Base-by-base conservation (phyloP, 2,329 filamentous ascomycete genomes). In the Fusarium sp. region DNA sequence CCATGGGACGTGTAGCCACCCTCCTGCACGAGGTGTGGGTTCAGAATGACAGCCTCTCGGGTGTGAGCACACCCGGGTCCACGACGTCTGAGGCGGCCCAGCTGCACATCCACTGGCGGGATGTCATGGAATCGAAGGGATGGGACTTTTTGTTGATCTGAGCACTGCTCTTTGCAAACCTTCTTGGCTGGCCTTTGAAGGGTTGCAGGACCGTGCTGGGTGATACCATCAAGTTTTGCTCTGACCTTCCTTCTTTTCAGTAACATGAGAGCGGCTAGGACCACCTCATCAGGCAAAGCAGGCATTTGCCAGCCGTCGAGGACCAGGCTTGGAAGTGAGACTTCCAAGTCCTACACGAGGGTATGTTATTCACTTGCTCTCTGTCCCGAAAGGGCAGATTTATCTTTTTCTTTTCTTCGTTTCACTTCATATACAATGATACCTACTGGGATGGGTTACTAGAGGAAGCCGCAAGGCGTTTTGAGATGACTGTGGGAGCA, bases 101-200 rank as follows among this genome's bases (percentile, higher is more conserved):
- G 83, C 91, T 90, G 80, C 92, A 92, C 85, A 90, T 97, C 83
- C 95, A 95, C 91, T 98, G 96, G 96, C 89, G 96, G 85, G 94
- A 97, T 84, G 90, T 96, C 81, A 98, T 98, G 95, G 90, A 90
- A 84, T 90, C 92, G 85, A 96, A 96, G 86, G 91, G 91, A 77
- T 98, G 94, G 95, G 94, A 97, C 82, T 96, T 94, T 85, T 88
- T 98, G 83, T 89, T 98, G 83, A 95, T 98, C 84, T 98, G 85
- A 85, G 71, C 50, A 73, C 48, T 64, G 59, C 68, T 65, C 68
- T 64, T 57, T 66, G 66, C 70, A 47, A 72, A 66, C 68, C 72
- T 79, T 80, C 70, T 81, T 68, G 81, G 83, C 83, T 77, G 83
- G 83, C 78, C 81, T 84, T 81, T 79, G 75, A 78, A 76, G 79